phyloP scores from a whole-genome alignment of 805 yeast species.

The Saturnispora saitoi region DNA sequence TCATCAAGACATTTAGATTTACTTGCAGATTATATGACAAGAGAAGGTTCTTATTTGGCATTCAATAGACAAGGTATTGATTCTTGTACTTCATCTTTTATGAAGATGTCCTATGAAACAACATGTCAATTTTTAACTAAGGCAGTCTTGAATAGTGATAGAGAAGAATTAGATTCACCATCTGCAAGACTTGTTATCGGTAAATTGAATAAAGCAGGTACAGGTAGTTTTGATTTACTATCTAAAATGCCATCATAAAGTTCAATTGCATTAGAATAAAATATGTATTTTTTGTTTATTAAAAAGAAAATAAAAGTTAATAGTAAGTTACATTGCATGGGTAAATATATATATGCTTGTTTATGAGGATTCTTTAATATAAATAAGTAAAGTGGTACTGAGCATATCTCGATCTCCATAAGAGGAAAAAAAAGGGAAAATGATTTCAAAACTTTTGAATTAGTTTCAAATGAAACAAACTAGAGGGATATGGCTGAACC shows the following conservation, averaged over 20 bases:
- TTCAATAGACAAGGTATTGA: slow-evolving; percentile 98
- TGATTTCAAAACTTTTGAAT: too few species aligned
- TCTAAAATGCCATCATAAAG: slow-evolving; percentile 33
- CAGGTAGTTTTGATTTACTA: slow-evolving; percentile 87
- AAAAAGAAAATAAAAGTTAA: too few species aligned
- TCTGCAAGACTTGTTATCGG: slow-evolving; percentile 92
- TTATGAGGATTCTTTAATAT: background rate
- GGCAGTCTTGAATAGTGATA: slow-evolving; percentile 87
- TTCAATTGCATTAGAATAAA: background rate
- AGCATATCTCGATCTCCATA: too few species aligned
- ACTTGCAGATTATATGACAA: slow-evolving; percentile 98
- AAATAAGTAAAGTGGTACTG: too few species aligned
- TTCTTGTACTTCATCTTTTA: slow-evolving; percentile 86
- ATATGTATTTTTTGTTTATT: background rate
- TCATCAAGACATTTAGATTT: slow-evolving; percentile 90
- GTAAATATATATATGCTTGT: background rate
- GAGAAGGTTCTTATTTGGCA: slow-evolving; percentile 95
- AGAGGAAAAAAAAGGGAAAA: too few species aligned
- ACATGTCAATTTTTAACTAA: slow-evolving; percentile 95
- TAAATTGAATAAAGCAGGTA: slow-evolving; percentile 83
- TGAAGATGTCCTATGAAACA: slow-evolving; percentile 98
- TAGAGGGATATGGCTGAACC: slow-evolving; percentile 15
- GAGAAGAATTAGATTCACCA: slow-evolving; percentile 84
- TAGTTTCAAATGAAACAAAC: background rate
- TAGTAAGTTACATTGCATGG: background rate